Conservation (phyloP, 805 yeast species). For the Grigorovia humatica region DNA sequence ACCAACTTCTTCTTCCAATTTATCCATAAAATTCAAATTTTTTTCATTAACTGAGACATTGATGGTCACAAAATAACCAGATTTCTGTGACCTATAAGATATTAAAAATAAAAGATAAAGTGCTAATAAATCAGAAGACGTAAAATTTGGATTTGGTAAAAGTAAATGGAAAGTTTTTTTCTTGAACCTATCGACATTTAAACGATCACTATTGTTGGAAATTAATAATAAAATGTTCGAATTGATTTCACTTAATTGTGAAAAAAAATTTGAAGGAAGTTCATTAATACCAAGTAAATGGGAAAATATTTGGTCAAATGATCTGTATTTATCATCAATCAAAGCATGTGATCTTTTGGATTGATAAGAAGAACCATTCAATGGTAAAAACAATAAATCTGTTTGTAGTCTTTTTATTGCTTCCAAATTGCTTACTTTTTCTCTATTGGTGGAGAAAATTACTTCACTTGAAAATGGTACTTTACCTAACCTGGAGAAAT, state of each 20-base stretch:
- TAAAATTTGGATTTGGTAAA: slow-evolving; percentile 18
- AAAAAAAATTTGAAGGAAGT: slow-evolving; percentile 19
- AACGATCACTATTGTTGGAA: slow-evolving; percentile 17
- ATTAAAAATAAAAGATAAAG: slow-evolving; percentile 18
- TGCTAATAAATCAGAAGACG: slow-evolving; percentile 23
- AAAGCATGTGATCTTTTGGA: slow-evolving; percentile 9
- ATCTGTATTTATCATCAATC: slow-evolving; percentile 14
- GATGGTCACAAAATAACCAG: slow-evolving; percentile 8
- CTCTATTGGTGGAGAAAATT: slow-evolving; percentile 23
- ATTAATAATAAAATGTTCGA: slow-evolving; percentile 17
- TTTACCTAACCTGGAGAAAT: slow-evolving; percentile 29
- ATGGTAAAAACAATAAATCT: slow-evolving; percentile 18
- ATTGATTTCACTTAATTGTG: slow-evolving; percentile 11
- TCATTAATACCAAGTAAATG: slow-evolving; percentile 26
- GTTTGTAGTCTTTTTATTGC: slow-evolving; percentile 9
- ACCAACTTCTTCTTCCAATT: slow-evolving; percentile 8
- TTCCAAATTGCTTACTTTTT: slow-evolving; percentile 19
- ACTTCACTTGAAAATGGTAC: slow-evolving; percentile 64
- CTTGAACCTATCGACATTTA: slow-evolving; percentile 15
- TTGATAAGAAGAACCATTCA: slow-evolving; percentile 21
- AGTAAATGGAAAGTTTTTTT: slow-evolving; percentile 14
- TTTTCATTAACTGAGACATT: slow-evolving; percentile 16
- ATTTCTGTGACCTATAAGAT: slow-evolving; percentile 10
- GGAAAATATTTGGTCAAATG: slow-evolving; percentile 20
- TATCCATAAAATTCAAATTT: slow-evolving; percentile 10